Base-by-base conservation (phyloP, 1,284 basidiomycete species). In the Malassezia arunalokei region DNA sequence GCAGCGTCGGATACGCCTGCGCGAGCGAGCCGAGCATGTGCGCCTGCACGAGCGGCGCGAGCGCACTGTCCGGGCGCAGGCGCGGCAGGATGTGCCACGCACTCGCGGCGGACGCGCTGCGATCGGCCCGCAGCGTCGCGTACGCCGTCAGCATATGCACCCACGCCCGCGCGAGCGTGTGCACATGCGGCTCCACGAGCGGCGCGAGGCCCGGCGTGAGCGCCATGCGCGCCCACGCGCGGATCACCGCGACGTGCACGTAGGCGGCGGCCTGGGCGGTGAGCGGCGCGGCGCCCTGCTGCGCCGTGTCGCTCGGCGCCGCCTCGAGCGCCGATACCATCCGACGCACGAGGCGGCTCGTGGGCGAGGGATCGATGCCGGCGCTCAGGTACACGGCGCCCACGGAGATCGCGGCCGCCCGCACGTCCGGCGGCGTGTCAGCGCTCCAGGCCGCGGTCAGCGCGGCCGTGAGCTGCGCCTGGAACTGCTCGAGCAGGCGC, bases 391-490 rank as follows among this genome's bases (percentile, higher is more conserved):
- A 98, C 9, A 89, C 81, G 2, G 92, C 94, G 66, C 92, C 95
- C 11, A 92, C 86, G 66, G 91, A 82, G 20, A 98, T 83, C 0
- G 91, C 92, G 12, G 85, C 83, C 0, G 91, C 87, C 31, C 96
- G 73, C 20, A 99, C 92, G 71, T 98, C 92, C 0, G 92, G 91
- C 0, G 90, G 89, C 0, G 90, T 88, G 70, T 98, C 94, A 0
- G 85, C 79, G 3, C 87, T 86, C 68, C 98, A 98, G 0, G 92
- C 91, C 0, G 94, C 92, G 0, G 91, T 98, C n/a, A 98, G 79
- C 0, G 94, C 94, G 2, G 94, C 89, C 1, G 92, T 92, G 55
- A 98, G 94, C 0, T 94, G 92, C 0, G 94, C 94, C 76, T 98
- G 92, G 73, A 95, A 87, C 73, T 99, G 94, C 71, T 98, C 92